Base-by-base conservation (phyloP, 805 yeast genomes). In the Grigorovia yakushimaensis region DNA sequence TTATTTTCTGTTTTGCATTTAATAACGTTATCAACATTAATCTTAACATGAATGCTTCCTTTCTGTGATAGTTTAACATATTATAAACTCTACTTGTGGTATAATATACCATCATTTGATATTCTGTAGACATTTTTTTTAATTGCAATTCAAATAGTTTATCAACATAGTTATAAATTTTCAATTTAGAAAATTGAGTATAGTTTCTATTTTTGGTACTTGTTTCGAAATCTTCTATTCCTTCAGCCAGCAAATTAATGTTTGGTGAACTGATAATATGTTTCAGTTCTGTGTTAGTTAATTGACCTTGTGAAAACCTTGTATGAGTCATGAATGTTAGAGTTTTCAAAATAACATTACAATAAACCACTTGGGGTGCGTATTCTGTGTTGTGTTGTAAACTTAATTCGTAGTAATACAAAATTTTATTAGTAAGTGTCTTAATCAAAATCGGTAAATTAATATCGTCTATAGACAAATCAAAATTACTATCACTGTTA, bases 281-380 rank as follows among this genome's bases (percentile, higher is more conserved):
- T 15, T 30, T 20, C 10, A 42, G 15, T n/a, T 19, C 39, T 5
- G 11, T 5, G 5, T 36, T 24, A 5, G 30, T 27, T 8, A 42
- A 42, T 15, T 42, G 39, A 30, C 33, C 27, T 5, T 33, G 22
- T 18, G 77, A 75, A 2, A 73, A 58, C 51, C 72, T 72, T 4
- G 79, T 61, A 9, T 70, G 61, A 1, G 82, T 72, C 73, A 84
- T 74, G 45, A 85, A 73, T 47, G 79, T 78, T 20, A 81, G 66
- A 45, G 73, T 76, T 49, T 96, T 72, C 30, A 88, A 54, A 2
- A 84, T 69, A 1, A 82, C 72, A 53, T 88, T 96, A 40, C 84
- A 78, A 52, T 79, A 84, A 0, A 88, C 88, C 1, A 83, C 64
- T 49, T 82, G 91, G 0, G 98, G 97, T 0, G 83, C 89, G 53